Evolutionary conservation across 2,329 filamentous ascomycete species (phyloP).

Genomic region (Alternaria metachromatica): DNA sequence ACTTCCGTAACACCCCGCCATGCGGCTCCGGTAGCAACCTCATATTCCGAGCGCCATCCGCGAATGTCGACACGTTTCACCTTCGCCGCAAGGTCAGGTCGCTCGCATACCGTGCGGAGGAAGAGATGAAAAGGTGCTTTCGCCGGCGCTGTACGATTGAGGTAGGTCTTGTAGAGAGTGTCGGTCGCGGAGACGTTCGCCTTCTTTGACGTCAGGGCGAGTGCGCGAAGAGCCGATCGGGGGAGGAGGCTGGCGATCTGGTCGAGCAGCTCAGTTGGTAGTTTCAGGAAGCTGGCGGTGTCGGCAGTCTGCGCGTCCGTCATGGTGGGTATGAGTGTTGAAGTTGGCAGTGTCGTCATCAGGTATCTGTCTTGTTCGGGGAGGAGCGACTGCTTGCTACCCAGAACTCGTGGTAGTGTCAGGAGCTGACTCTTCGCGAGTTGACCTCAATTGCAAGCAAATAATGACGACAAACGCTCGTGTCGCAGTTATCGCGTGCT

Average conservation of each 20-base stretch:
- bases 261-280: slow-evolving; percentile 3
- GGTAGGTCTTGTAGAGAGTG: not conserved
- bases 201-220: slow-evolving; percentile 1
- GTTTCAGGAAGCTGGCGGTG: not conserved
- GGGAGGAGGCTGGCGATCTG: not conserved
- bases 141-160: not conserved
- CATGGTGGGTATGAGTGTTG: not conserved
- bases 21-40: not conserved
- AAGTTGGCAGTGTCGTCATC: not conserved
- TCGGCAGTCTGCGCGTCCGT: not conserved
- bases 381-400: not conserved
- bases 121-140: slow-evolving; percentile 2
- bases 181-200: not conserved
- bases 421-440: not conserved
- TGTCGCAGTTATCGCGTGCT: not conserved
- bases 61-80: slow-evolving; percentile 11
- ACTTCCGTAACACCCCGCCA: not conserved
- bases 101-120: slow-evolving; percentile 2
- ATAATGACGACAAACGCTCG: not conserved
- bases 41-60: slow-evolving; percentile 16
- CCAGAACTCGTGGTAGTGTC: not conserved
- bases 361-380: not conserved
- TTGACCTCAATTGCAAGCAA: not conserved
- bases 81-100: not conserved
- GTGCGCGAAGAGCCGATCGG: not conserved